Conservation (phyloP, 495 filamentous ascomycete genomes). For the Penicillium fimorum region DNA sequence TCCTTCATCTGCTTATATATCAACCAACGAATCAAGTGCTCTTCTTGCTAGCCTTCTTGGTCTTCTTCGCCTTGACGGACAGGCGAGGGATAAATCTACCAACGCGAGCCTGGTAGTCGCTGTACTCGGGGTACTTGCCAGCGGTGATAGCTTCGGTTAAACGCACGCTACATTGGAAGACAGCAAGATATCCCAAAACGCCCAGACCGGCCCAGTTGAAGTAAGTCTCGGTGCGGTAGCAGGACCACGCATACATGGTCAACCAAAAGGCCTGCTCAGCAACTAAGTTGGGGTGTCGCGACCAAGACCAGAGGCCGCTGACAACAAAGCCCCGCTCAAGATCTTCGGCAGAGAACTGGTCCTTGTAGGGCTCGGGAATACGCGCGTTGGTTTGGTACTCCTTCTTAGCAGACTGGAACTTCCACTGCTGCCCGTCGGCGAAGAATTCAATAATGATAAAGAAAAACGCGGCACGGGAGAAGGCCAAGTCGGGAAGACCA, state of each 20-base stretch:
- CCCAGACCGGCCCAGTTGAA: constrained; percentile 82
- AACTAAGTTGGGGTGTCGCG: constrained; percentile 90
- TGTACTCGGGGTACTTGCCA: constrained; percentile 86
- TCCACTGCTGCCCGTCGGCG: constrained; percentile 94
- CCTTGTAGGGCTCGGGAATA: constrained; percentile 53
- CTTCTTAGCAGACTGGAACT: constrained; percentile 78
- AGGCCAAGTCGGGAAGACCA: constrained; percentile 61
- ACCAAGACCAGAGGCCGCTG: constrained; percentile 79
- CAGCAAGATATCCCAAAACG: constrained; percentile 60
- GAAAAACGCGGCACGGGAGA: constrained; percentile 63
- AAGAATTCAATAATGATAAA: constrained; percentile 74
- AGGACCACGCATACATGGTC: constrained; percentile 80
- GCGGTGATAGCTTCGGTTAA: constrained; percentile 80
- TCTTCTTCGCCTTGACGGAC: constrained; percentile 41
- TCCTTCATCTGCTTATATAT: constrained; percentile 9
- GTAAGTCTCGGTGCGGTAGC: constrained; percentile 63
- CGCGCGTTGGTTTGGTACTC: constrained; percentile 69
- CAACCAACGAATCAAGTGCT: constrained; percentile 17
- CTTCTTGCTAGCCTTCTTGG: constrained; percentile 29
- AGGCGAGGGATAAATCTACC: constrained; percentile 76
- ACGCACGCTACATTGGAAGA: constrained; percentile 87
- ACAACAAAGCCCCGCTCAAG: constrained; percentile 90
- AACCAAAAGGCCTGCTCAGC: constrained; percentile 94
- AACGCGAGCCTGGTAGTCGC: constrained; percentile 76
- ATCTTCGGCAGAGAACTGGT: constrained; percentile 59